A percentile compares a stretch with the other conserved stretches of the same genome.
phyloP scores from a whole-genome alignment of 179 eudicot species.

The Heliamphora pulchella region DNA sequence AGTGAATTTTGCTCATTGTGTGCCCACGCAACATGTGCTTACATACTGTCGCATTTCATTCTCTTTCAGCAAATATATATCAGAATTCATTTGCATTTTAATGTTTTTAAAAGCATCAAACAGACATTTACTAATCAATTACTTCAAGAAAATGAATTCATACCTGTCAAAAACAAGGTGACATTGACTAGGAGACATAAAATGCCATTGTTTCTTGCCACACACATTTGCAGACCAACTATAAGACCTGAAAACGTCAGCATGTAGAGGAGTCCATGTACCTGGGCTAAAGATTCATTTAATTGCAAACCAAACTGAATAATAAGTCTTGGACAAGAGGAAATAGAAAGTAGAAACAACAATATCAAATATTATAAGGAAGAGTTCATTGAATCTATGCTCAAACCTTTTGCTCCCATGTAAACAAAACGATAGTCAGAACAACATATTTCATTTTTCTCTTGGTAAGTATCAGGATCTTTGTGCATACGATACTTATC shows the following conservation, averaged over 20 bases:
- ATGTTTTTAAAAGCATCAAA: background rate
- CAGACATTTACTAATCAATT: background rate
- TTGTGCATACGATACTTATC: slow-evolving; percentile 65
- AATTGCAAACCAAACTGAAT: background rate
- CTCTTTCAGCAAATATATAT: background rate
- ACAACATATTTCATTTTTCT: slow-evolving; percentile 58
- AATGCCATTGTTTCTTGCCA: slow-evolving; percentile 86
- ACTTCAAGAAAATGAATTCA: background rate
- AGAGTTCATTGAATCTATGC: slow-evolving; percentile 22
- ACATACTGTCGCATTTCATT: background rate
- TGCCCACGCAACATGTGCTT: no score
- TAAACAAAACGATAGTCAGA: slow-evolving; percentile 99
- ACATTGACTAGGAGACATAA: slow-evolving; percentile 67
- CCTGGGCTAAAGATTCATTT: slow-evolving; percentile 35
- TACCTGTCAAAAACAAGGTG: slow-evolving; percentile 93
- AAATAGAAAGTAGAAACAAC: background rate
- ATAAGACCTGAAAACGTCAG: slow-evolving; percentile 96
- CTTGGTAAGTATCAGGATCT: slow-evolving; percentile 41
- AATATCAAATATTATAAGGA: slow-evolving; percentile 24
- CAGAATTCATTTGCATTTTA: background rate
- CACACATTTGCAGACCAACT: slow-evolving; percentile 99
- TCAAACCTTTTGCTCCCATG: slow-evolving; percentile 98
- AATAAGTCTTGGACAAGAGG: background rate
- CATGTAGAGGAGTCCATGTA: slow-evolving; percentile 99
- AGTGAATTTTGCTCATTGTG: no score